Evolutionary conservation across 225 moss, liverwort and hornwort genomes (phyloP).

Genomic region (Pseudoscleropodium purum): DNA sequence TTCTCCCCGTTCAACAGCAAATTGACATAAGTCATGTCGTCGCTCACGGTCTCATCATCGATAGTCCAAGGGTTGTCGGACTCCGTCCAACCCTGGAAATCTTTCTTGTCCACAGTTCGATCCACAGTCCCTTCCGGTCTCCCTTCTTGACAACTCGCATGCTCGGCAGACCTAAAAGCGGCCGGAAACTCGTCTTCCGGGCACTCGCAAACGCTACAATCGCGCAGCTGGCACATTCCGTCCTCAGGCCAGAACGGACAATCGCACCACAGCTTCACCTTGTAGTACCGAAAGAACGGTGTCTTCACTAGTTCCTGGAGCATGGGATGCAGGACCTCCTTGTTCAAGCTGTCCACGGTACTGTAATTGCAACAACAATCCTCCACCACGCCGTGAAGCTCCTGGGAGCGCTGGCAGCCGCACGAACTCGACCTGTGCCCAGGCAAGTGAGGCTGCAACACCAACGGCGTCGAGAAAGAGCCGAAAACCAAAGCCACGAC

Average conservation of each 20-base stretch:
- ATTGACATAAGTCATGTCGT: conserved; percentile 80
- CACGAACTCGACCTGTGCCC: conserved; percentile 24
- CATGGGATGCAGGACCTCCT: conserved; percentile 50
- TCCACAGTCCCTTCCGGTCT: conserved; percentile 66
- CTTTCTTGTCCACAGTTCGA: conserved; percentile 67
- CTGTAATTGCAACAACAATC: conserved; percentile 96
- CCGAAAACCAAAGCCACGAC: conserved; percentile 1
- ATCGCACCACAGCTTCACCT: conserved; percentile 92
- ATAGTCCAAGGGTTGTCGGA: conserved; percentile 86
- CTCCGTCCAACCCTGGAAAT: conserved; percentile 84
- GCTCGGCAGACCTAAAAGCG: conserved; percentile 49
- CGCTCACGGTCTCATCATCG: conserved; percentile 72
- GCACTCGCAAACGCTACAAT: conserved; percentile 96
- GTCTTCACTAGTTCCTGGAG: conserved; percentile 57
- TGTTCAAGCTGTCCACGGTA: conserved; percentile 73
- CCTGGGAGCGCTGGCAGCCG: conserved; percentile 35
- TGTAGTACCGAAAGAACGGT: conserved; percentile 90
- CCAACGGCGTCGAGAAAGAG: not conserved
- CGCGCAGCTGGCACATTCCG: conserved; percentile 90
- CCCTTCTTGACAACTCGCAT: conserved; percentile 78
- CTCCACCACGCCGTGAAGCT: conserved; percentile 77
- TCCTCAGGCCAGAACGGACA: conserved; percentile 96
- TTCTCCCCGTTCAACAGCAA: conserved; percentile 72
- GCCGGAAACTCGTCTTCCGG: conserved; percentile 86
- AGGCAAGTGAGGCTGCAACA: conserved; percentile 1